Evolutionary conservation across 306 rosid genomes (phyloP), one percentile per base, ranked within the genome.

Genomic region (Rosa multiflora): DNA sequence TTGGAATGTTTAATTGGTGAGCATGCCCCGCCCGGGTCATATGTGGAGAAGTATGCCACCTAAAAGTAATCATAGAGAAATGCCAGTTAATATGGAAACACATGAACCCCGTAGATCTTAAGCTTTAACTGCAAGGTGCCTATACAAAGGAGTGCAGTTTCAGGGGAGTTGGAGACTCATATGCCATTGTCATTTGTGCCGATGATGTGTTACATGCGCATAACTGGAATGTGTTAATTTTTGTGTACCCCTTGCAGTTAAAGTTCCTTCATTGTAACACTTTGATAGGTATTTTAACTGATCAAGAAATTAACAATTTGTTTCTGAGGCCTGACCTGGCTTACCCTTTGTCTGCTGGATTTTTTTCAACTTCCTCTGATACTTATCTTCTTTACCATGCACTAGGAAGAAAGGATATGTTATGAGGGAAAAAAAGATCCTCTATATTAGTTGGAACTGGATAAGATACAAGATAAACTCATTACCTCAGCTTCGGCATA

Each of bases 1-100:
- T 51, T 72, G 64, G 49, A 1, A 26, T 73, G 76, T 72, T 49
- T 29, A 72, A 72, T 51, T 49, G 75, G 44, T 48, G 59, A 44
- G 40, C 14, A 46, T 7, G 0, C 67, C 67, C 37, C 11, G 7
- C 17, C 17, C 4, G 67, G 67, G 40, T 10, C 39, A 61, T 23
- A 61, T 61, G 37, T 26, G 8, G 67, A 61, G 39, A 61, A 29
- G 6, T 23, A 4, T 61, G 67, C 17, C 15, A 61, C 8, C 63
- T 26, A 4, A 0, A 23, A 10, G 67, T 4, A 61, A 61, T 26
- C 39, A 4, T 20, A 10, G 10, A 12, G 5, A 26, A 23, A 61
- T 59, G 39, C 7, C 40, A 26, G 67, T 61, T 61, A 26, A 26
- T 3, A 26, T 9, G 67, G 67, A 23, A 26, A 61, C 15, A 4